Base-by-base conservation (phyloP, 2,329 filamentous ascomycete genomes). In the Lasiodiplodia sp. region DNA sequence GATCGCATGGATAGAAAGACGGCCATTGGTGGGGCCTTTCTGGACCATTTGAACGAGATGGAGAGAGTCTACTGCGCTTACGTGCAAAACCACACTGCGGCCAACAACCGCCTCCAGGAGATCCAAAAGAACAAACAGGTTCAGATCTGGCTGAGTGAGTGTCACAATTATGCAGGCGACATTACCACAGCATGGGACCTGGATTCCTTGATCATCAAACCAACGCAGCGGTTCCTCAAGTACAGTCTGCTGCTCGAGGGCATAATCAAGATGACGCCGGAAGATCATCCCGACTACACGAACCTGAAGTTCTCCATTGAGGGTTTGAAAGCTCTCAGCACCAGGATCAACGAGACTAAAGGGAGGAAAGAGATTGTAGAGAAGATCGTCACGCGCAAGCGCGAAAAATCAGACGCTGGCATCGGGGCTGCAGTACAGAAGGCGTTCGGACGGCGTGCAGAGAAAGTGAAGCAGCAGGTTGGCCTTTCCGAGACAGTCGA, bases 201-300 rank as follows among this genome's bases (percentile, higher is more conserved):
- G 70, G 94, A 97, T 78, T 97, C 96, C 0, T 85, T 99, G n/a
- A 87, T 99, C 23, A 95, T 99, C 76, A 99, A 99, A 80, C 96
- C 96, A 1, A 94, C 97, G 78, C 96, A 99, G 80, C 89, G 96
- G 58, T 91, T 98, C 71, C 90, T 95, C 40, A 97, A 97, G 76
- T 99, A 98, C 76, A 94, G 94, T 3, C 89, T 97, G 56, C 84
- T 99, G 51, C 88, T 99, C 55, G 88, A 89, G 40, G 90, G 94
- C 68, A 84, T 99, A 12, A 84, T 96, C 28, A 89, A 94, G 71
- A 87, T 91, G 68, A 98, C 95, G 0, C 91, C 92, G 0, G 80
- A 86, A 11, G 90, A 94, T 71, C 96, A 99, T 76, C 94, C 95
- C 0, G 96, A 99, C 78, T 88, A 91, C 70, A 83, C 85, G 31